Evolutionary conservation across 495 filamentous ascomycete genomes (phyloP).

Genomic region (Podospora fimiseda): DNA sequence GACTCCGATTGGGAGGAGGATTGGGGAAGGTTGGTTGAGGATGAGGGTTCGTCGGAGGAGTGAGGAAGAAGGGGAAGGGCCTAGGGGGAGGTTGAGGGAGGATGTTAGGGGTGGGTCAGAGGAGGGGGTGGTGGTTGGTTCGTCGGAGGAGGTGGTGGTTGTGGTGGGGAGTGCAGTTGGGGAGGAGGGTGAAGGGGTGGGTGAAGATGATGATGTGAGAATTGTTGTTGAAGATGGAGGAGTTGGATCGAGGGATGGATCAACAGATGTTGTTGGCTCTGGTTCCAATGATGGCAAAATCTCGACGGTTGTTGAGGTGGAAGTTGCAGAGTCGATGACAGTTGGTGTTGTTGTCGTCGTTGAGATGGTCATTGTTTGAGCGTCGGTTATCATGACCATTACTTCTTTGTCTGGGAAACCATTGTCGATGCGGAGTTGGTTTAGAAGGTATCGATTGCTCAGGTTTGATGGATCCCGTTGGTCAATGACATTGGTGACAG

Average conservation of each 20-base stretch:
- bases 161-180: not conserved
- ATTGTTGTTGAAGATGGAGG: conserved; percentile 13
- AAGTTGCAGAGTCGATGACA: not conserved
- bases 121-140: conserved; percentile 1
- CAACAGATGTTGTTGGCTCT: not conserved
- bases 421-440: conserved; percentile 29
- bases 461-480: conserved; percentile 18
- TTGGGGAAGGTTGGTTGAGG: conserved; percentile 21
- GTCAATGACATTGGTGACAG: conserved; percentile 30
- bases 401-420: conserved; percentile 27
- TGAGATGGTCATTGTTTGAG: conserved; percentile 28
- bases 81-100: not conserved
- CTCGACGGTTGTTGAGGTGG: not conserved
- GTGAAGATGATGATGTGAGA: not conserved
- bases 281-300: not conserved
- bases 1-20: conserved; percentile 26
- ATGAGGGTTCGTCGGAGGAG: conserved; percentile 27
- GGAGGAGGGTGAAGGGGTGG: not conserved
- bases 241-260: not conserved
- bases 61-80: conserved; percentile 12
- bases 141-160: not conserved
- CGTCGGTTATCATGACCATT: conserved; percentile 30
- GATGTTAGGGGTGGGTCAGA: not conserved
- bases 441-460: conserved; percentile 31
- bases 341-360: conserved; percentile 12